These are phyloP conservation scores for Streptanthus diversifolius DNA, from an alignment of 345 rosid species.

Conservation along the genomic window DNA sequence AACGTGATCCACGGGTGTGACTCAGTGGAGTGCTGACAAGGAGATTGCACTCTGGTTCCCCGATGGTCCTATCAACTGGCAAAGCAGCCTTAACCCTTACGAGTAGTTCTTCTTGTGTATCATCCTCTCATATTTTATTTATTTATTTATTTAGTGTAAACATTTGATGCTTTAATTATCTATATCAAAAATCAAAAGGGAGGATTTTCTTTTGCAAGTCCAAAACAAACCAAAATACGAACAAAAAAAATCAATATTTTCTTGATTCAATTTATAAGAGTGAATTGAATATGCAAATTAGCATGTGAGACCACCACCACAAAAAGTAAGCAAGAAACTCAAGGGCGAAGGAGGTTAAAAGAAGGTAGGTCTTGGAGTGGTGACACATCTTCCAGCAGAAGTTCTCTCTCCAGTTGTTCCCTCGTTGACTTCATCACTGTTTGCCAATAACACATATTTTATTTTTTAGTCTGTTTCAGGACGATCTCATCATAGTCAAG, in stretches of 20 bases:
- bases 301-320: neutral
- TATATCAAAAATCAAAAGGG: neutral
- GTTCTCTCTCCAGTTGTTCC: constrained; percentile 46
- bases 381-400: constrained; percentile 34
- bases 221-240: neutral
- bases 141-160: neutral
- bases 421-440: constrained; percentile 45
- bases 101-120: constrained; percentile 25
- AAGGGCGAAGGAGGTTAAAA: constrained; percentile 24
- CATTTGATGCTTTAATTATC: neutral
- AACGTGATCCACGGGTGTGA: constrained; percentile 95
- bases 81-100: constrained; percentile 68
- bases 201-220: neutral
- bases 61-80: constrained; percentile 71
- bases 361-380: constrained; percentile 42
- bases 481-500: neutral
- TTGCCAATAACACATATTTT: constrained; percentile 23
- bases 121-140: too few relatives aligned
- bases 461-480: neutral
- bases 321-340: neutral
- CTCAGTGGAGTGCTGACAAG: constrained; percentile 72
- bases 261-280: too few relatives aligned
- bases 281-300: neutral
- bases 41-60: constrained; percentile 96
- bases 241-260: too few relatives aligned